Conservation (phyloP, 2,329 filamentous ascomycete species). For the Ophiostoma australiae region DNA sequence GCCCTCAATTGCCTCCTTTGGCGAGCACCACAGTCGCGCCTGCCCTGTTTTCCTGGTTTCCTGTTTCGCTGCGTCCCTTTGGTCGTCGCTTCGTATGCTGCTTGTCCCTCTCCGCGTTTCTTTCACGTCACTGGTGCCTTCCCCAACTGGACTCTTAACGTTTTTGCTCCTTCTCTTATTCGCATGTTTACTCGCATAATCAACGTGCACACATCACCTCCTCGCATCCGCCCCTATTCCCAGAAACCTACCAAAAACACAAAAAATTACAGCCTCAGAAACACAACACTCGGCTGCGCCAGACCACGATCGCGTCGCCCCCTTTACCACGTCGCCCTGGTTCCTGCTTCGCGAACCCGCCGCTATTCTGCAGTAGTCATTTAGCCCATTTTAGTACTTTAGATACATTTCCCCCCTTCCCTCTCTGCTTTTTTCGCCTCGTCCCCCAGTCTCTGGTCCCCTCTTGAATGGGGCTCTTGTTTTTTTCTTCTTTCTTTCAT, state of each 20-base stretch:
- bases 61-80: not conserved
- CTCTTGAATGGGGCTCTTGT: constrained; percentile 8
- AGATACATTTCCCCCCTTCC: constrained; percentile 22
- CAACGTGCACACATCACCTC: not conserved
- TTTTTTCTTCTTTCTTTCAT: not conserved
- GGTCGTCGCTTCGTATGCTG: no score
- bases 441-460: constrained; percentile 2
- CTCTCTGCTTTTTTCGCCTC: constrained; percentile 4
- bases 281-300: not conserved
- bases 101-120: constrained; percentile 11
- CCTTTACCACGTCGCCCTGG: constrained; percentile 12
- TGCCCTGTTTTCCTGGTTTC: not conserved
- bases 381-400: constrained; percentile 12
- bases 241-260: constrained; percentile 9
- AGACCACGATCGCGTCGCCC: not conserved
- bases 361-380: not conserved
- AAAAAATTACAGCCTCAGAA: not conserved
- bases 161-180: constrained; percentile 2
- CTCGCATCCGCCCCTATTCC: not conserved
- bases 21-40: not conserved
- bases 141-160: not conserved
- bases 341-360: constrained; percentile 1
- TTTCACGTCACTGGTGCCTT: not conserved
- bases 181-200: not conserved
- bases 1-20: not conserved